A percentile compares a stretch with the other conserved stretches of the same genome.
phyloP scores from a whole-genome alignment of 78 protist species.

The Dictyostelium citrinum region DNA sequence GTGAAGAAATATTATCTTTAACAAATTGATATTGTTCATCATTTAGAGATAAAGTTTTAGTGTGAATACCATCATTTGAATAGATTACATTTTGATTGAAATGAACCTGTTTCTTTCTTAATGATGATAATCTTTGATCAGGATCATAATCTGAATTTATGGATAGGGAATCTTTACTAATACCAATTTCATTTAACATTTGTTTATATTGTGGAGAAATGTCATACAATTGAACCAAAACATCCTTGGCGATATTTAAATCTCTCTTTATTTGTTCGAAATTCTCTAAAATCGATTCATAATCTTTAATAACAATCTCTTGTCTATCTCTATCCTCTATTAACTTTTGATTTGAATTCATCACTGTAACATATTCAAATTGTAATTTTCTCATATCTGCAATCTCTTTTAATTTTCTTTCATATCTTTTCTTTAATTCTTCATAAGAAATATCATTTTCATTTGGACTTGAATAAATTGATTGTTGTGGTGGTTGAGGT shows the following conservation, averaged over 20 bases:
- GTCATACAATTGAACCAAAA: not conserved
- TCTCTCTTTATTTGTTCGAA: not conserved
- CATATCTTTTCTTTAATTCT: not conserved
- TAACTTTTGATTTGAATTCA: not conserved
- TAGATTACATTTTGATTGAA: not conserved
- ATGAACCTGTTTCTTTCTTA: not conserved
- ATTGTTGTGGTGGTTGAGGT: not conserved
- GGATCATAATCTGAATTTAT: not conserved
- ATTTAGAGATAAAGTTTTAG: not conserved
- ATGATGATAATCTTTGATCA: not conserved
- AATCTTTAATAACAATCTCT: not conserved
- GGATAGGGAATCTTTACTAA: not conserved
- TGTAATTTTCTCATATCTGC: slow-evolving; percentile 4
- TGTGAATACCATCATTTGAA: slow-evolving; percentile 5
- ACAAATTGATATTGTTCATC: slow-evolving; percentile 3
- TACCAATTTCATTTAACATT: not conserved
- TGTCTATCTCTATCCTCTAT: not conserved
- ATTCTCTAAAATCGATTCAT: not conserved
- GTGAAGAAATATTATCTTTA: slow-evolving; percentile 4
- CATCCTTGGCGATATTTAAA: not conserved
- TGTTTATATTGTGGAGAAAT: not conserved
- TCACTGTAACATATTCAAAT: not conserved
- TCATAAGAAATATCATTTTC: not conserved
- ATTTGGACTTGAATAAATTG: not conserved
- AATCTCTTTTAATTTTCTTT: not conserved